Conservation (phyloP, 352 stramenopile species). For the Paralagenidium karlingii region DNA sequence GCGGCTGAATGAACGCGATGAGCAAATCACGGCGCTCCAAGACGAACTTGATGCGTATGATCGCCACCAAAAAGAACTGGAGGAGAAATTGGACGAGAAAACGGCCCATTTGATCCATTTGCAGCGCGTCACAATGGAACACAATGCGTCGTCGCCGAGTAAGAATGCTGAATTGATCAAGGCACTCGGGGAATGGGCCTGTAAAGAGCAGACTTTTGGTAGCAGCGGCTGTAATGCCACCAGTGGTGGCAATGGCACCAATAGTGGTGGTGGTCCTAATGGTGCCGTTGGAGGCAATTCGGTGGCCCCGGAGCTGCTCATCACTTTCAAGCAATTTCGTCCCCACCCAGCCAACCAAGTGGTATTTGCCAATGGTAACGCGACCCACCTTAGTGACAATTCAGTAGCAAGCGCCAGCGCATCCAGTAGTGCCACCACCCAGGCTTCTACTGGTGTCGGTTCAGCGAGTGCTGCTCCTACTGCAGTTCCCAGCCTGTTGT, state of each 20-base stretch:
- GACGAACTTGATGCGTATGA: slow-evolving; percentile 93
- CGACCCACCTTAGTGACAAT: slow-evolving; percentile 3
- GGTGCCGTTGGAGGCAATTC: too few relatives aligned
- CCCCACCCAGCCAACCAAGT: slow-evolving; percentile 26
- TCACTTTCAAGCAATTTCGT: slow-evolving; percentile 57
- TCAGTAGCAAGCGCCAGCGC: slow-evolving; percentile 13
- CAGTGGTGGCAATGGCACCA: background rate
- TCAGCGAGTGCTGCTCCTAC: too few relatives aligned
- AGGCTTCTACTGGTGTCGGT: slow-evolving; percentile 1
- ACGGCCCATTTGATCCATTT: slow-evolving; percentile 90
- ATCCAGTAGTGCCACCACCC: slow-evolving; percentile 3
- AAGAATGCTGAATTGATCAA: slow-evolving; percentile 53
- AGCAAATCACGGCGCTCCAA: slow-evolving; percentile 92
- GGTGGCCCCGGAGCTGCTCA: slow-evolving; percentile 26
- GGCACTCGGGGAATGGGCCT: slow-evolving; percentile 57
- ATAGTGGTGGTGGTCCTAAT: background rate
- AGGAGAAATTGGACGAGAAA: slow-evolving; percentile 92
- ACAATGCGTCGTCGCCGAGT: slow-evolving; percentile 47
- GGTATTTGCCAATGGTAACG: slow-evolving; percentile 4
- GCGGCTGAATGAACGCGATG: slow-evolving; percentile 89
- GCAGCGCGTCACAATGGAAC: slow-evolving; percentile 84
- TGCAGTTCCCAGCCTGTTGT: too few relatives aligned
- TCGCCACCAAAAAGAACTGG: slow-evolving; percentile 82
- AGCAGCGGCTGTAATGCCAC: slow-evolving; percentile 4
- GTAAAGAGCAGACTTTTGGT: too few relatives aligned